Base-by-base conservation (phyloP, 306 rosid genomes). In the Myrica gale region DNA sequence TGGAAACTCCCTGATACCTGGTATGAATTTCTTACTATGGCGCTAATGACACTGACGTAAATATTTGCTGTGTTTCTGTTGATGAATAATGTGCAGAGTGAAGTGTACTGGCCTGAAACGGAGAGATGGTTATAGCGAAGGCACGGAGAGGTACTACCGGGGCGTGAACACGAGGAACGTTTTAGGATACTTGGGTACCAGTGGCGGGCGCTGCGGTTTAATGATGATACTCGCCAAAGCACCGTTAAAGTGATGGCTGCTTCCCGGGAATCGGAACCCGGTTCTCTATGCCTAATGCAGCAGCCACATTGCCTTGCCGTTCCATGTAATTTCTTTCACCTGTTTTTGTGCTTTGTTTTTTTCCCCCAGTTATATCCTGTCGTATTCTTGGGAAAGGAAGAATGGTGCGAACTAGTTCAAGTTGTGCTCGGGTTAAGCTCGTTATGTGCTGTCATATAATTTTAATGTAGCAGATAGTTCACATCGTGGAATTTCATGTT, bases 221-320 rank as follows among this genome's bases (percentile, higher is more conserved):
- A 95, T 20, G 91, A 88, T 4, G 86, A 81, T 46, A 95, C 97
- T 45, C 93, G 97, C 72, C 98, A 92, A 76, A 95, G 98, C 76
- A 84, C 97, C 0, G 91, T 69, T 23, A 95, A 95, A 83, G 90
- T 92, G 5, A 50, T 92, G 97, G 91, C 87, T 47, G 78, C 88
- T 55, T 88, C 44, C 80, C 77, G 48, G 9, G 81, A 84, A 63
- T 84, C 87, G 50, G 89, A 83, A 63, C 89, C 97, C 0, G 92
- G 72, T 4, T 80, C 80, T 32, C 72, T 95, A 60, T 81, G 78
- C 65, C 80, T 90, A 45, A 95, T 90, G 96, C 98, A 90, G 83
- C 97, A 92, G 78, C 90, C 97, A 6, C 87, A 89, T 83, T 95
- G 97, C 70, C 85, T 95, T 70, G 98, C 98, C 76, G 96, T 90